A percentile compares a stretch with the other conserved stretches of the same genome.
phyloP scores from a whole-genome alignment of 2,329 filamentous ascomycete genomes.

The Cercospora beticola region DNA sequence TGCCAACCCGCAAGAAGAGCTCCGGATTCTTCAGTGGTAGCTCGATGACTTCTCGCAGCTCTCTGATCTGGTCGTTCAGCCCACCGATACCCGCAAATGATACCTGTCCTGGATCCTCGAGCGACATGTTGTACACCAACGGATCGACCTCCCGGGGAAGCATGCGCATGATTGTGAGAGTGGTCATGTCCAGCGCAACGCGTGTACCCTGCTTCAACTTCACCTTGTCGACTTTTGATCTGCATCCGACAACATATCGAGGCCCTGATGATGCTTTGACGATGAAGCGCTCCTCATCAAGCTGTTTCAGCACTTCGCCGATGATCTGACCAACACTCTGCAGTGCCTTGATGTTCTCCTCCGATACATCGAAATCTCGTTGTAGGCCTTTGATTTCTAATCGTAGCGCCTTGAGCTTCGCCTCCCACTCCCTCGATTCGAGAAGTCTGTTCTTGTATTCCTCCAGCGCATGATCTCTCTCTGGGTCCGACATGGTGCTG shows the following conservation, averaged over 20 bases:
- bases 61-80: constrained; percentile 96
- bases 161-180: constrained; percentile 99
- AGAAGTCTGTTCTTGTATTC: constrained; percentile 60
- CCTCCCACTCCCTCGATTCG: constrained; percentile 97
- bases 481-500: constrained; percentile 43
- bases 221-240: constrained; percentile 94
- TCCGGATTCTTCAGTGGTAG: constrained; percentile 98
- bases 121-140: constrained; percentile 98
- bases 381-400: constrained; percentile 95
- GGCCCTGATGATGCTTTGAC: constrained; percentile 97
- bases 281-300: constrained; percentile 98
- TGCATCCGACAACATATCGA: constrained; percentile 95
- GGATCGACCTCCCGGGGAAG: constrained; percentile 96
- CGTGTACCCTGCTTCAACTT: constrained; percentile 98
- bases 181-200: constrained; percentile 98
- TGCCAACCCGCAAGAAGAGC: constrained; percentile 92
- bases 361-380: constrained; percentile 92
- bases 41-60: constrained; percentile 96
- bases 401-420: constrained; percentile 90
- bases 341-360: constrained; percentile 98
- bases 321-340: constrained; percentile 99
- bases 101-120: constrained; percentile 96
- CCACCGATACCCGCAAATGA: constrained; percentile 98
- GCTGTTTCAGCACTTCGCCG: constrained; percentile 96
- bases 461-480: constrained; percentile 53